Evolutionary conservation across 2,329 filamentous ascomycete species (phyloP), one percentile per base, ranked within the genome.

Genomic region (Aspergillus aculeatus): DNA sequence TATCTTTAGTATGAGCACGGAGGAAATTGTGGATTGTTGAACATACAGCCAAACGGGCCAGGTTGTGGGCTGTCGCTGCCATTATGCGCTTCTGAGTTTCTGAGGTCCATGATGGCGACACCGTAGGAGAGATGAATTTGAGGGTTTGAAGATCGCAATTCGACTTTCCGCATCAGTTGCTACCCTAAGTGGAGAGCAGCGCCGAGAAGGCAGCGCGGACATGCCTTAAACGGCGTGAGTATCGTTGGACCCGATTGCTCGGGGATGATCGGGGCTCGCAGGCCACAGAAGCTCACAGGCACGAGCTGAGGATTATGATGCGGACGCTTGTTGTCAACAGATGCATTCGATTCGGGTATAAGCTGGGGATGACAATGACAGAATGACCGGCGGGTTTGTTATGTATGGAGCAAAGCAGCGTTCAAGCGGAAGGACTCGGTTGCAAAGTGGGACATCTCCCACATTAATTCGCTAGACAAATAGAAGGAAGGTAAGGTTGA

Each of bases 11-110:
- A 41, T 23, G 31, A 11, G 24, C 47, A 35, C 24, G 59, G 49
- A 62, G 47, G 50, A 56, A 47, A 53, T 26, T 49, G n/a, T 21
- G 41, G 54, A 54, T 35, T 32, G 44, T 56, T 47, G 54, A 50
- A 83, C 87, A 68, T 82, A 90, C 87, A 90, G 70, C 87, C 88
- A 81, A 90, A 90, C 41, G 85, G 84, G 71, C 84, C 77, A 64
- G 83, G 80, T 58, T 81, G 77, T 68, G 85, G 80, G 68, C 82
- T 78, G 73, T 82, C 77, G 79, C 81, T 77, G 54, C 69, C 69
- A 51, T 68, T 66, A 19, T 67, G 71, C 58, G 69, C 58, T 61
- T 75, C 66, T 32, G 71, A 62, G 44, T 66, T 64, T 35, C 68
- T 69, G 57, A 71, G 68, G 62, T 77, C 70, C 73, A 77, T 77